Percentiles rank a stretch among this genome's conserved stretches.
Conservation (phyloP, 2,329 filamentous ascomycete genomes). For the Talaromyces verruculosus region DNA sequence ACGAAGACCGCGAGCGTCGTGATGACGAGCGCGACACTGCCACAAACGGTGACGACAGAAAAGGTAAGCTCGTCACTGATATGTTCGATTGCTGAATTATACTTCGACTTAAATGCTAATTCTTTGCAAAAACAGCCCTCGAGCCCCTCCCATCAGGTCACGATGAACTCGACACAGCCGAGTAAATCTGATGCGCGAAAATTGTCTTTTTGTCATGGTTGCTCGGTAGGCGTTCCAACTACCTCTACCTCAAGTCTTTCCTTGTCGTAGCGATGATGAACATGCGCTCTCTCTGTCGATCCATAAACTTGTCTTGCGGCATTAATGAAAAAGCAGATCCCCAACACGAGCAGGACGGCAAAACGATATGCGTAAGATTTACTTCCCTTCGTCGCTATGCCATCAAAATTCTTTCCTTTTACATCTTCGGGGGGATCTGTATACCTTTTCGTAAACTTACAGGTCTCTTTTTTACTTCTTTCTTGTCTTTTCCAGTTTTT, state of each 20-base stretch:
- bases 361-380: conserved; percentile 1
- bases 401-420: background rate
- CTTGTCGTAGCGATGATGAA: background rate
- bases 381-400: background rate
- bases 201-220: conserved; percentile 4
- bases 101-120: background rate
- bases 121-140: conserved; percentile 43
- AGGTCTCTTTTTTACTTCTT: background rate
- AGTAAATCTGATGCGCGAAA: conserved; percentile 51
- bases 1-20: conserved; percentile 69
- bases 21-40: conserved; percentile 71
- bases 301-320: background rate
- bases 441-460: conserved; percentile 1
- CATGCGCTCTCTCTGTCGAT: background rate
- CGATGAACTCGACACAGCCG: conserved; percentile 94
- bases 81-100: background rate
- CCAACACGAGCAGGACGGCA: background rate
- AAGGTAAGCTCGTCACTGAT: conserved; percentile 60
- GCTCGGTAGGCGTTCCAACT: conserved; percentile 20
- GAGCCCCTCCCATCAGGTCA: conserved; percentile 81
- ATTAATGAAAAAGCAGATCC: background rate
- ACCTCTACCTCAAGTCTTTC: conserved; percentile 12
- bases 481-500: background rate
- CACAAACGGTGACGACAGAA: conserved; percentile 83
- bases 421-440: background rate